Conservation (phyloP, 1,284 basidiomycete genomes). For the Cryptococcus sp. region DNA sequence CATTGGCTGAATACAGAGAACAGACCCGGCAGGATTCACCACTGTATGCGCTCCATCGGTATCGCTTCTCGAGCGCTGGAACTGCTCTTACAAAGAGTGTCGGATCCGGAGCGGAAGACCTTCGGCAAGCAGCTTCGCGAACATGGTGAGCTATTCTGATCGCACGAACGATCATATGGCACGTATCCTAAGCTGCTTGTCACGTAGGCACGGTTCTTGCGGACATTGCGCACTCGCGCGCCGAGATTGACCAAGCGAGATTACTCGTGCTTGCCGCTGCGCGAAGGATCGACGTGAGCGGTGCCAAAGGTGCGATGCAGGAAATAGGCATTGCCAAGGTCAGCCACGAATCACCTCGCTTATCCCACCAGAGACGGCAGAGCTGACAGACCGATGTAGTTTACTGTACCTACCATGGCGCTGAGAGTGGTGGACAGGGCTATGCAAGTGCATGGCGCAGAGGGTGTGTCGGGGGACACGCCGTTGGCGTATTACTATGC, state of each 20-base stretch:
- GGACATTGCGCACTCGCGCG: constrained; percentile 87
- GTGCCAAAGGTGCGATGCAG: constrained; percentile 92
- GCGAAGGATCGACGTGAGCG: constrained; percentile 84
- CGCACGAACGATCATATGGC: neutral
- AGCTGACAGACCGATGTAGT: constrained; percentile 58
- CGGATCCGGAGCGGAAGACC: constrained; percentile 84
- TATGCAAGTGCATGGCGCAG: constrained; percentile 92
- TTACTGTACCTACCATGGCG: constrained; percentile 88
- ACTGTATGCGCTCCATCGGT: constrained; percentile 97
- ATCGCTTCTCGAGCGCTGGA: constrained; percentile 83
- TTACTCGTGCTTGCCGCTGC: constrained; percentile 90
- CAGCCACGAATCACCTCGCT: constrained; percentile 20
- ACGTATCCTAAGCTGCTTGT: neutral
- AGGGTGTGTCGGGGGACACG: constrained; percentile 89
- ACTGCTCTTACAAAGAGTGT: constrained; percentile 86
- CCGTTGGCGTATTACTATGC: constrained; percentile 78
- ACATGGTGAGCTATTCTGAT: constrained; percentile 65
- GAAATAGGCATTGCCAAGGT: constrained; percentile 98
- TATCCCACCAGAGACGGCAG: neutral
- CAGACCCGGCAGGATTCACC: constrained; percentile 92
- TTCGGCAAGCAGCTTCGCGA: constrained; percentile 91
- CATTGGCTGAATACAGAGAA: neutral
- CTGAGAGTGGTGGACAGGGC: constrained; percentile 85
- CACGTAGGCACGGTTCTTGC: constrained; percentile 76
- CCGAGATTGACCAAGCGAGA: constrained; percentile 86